These are phyloP conservation scores for Talaromyces nanjingensis DNA, from an alignment of 495 filamentous ascomycete species.

Conservation along the genomic window DNA sequence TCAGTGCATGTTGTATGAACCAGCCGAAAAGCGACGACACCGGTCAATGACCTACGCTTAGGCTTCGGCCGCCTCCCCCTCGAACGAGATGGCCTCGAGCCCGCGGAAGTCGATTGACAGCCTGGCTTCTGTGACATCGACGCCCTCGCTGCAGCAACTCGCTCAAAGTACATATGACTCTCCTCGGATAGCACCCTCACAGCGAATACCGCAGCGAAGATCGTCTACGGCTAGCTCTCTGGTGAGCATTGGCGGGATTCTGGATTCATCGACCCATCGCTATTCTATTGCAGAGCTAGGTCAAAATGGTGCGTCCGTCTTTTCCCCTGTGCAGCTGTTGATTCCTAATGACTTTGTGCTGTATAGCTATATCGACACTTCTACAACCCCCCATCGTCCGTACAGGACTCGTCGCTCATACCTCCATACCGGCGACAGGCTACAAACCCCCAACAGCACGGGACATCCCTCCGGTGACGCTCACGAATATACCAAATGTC, in stretches of 20 bases:
- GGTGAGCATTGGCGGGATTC: conserved; percentile 65
- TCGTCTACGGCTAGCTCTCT: conserved; percentile 85
- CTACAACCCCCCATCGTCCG: conserved; percentile 86
- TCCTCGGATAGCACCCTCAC: conserved; percentile 32
- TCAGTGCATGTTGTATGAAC: neutral
- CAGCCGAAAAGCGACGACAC: neutral
- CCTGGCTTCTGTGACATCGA: conserved; percentile 43
- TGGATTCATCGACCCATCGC: conserved; percentile 59
- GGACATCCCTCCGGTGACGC: conserved; percentile 90
- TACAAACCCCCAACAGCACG: conserved; percentile 80
- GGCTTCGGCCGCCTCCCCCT: conserved; percentile 17
- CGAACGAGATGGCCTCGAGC: conserved; percentile 54
- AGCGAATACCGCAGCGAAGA: conserved; percentile 50
- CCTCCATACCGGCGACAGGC: conserved; percentile 54
- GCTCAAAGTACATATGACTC: conserved; percentile 46
- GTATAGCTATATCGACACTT: conserved; percentile 80
- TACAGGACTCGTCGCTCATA: conserved; percentile 74
- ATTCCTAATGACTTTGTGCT: neutral
- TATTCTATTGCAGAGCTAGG: conserved; percentile 64
- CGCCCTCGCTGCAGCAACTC: conserved; percentile 51
- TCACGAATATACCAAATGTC: conserved; percentile 83
- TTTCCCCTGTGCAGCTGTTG: neutral
- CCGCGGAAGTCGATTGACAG: conserved; percentile 68
- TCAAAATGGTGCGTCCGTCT: conserved; percentile 59
- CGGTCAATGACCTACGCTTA: conserved; percentile 6